These are phyloP conservation scores for Hericium coralloides DNA, from an alignment of 768 basidiomycete genomes.

Conservation along the genomic window DNA sequence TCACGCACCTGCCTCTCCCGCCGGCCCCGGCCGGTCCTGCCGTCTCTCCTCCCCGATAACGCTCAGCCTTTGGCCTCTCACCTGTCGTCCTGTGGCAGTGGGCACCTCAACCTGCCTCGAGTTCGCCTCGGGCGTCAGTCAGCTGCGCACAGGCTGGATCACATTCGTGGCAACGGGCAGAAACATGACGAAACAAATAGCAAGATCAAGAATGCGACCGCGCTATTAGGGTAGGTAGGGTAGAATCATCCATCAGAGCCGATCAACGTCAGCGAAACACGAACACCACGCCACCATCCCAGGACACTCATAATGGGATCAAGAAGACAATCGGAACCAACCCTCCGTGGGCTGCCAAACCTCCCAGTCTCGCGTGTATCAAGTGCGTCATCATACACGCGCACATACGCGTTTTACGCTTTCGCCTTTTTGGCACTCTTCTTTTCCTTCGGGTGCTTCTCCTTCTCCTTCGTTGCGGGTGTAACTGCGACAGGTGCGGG, in stretches of 20 bases:
- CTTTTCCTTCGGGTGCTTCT: constrained; percentile 16
- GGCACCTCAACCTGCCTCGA: no score
- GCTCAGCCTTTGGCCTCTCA: not conserved
- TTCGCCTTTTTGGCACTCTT: constrained; percentile 37
- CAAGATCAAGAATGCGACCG: not conserved
- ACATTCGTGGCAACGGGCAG: not conserved
- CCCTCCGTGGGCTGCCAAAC: no score
- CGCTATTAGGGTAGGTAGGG: not conserved
- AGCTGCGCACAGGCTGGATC: no score
- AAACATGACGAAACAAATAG: not conserved
- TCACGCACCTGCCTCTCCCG: constrained; percentile 5
- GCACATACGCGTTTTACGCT: constrained; percentile 14
- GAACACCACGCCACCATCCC: not conserved
- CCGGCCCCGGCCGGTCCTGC: constrained; percentile 8
- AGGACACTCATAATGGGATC: not conserved
- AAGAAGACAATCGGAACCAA: no score
- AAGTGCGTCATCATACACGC: not conserved
- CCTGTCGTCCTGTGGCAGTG: no score
- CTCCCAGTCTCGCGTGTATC: not conserved
- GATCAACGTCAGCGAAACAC: no score
- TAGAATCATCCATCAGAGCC: not conserved
- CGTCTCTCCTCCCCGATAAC: constrained; percentile 4
- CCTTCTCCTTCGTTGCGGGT: not conserved
- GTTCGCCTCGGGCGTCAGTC: no score
- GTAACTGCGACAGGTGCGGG: not conserved